A percentile compares a stretch with the other conserved stretches of the same genome.
Evolutionary conservation across 495 filamentous ascomycete species (phyloP).

Genomic region (Penicillium egyptiacum): DNA sequence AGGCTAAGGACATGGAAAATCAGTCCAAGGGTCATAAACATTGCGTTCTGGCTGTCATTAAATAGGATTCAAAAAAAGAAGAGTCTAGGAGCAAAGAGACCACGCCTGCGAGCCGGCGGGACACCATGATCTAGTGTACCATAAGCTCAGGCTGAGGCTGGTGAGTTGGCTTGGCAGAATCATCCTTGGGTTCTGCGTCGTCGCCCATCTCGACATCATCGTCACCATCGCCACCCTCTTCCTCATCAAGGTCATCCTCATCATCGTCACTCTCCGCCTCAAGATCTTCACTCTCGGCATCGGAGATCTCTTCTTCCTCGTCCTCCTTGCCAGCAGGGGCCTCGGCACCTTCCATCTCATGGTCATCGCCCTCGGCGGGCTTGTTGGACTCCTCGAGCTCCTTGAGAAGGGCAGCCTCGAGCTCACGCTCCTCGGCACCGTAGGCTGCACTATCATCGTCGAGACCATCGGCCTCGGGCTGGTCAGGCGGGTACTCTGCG

Average conservation of each 20-base stretch:
- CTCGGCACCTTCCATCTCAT: slow-evolving; percentile 80
- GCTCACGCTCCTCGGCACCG: slow-evolving; percentile 69
- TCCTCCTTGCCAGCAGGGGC: slow-evolving; percentile 54
- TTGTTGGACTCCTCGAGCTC: slow-evolving; percentile 61
- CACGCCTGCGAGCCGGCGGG: background rate
- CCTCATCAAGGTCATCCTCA: slow-evolving; percentile 79
- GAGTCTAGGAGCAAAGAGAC: background rate
- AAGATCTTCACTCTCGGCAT: slow-evolving; percentile 93
- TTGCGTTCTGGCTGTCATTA: slow-evolving; percentile 33
- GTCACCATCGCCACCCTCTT: slow-evolving; percentile 66
- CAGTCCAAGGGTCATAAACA: slow-evolving; percentile 35
- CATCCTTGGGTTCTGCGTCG: slow-evolving; percentile 50
- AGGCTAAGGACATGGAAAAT: slow-evolving; percentile 15
- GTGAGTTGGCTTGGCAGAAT: slow-evolving; percentile 36
- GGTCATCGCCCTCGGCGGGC: slow-evolving; percentile 59
- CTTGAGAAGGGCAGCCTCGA: slow-evolving; percentile 53
- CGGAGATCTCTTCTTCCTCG: slow-evolving; percentile 74
- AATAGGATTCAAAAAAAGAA: slow-evolving; percentile 1
- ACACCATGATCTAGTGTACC: slow-evolving; percentile 46
- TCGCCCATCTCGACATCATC: slow-evolving; percentile 86
- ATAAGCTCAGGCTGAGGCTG: slow-evolving; percentile 51
- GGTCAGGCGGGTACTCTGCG: slow-evolving; percentile 93
- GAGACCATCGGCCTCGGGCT: slow-evolving; percentile 86
- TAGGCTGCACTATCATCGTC: slow-evolving; percentile 84
- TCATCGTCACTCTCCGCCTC: slow-evolving; percentile 90